Conservation (phyloP, 805 yeast species). For the Wickerhamomyces xylosicus region DNA sequence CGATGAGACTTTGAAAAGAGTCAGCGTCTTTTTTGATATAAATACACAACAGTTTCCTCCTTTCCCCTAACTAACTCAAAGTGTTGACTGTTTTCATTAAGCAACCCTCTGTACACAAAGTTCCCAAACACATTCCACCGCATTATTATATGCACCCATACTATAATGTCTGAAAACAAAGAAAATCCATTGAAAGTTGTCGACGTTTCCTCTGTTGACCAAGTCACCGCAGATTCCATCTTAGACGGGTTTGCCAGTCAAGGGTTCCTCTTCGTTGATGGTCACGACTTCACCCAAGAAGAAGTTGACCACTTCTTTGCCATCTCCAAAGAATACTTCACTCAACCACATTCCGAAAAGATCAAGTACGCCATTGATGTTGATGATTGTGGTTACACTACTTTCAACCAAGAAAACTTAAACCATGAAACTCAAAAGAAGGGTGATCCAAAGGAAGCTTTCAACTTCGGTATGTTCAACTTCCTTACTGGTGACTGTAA, state of each 20-base stretch:
- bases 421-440: slow-evolving; percentile 18
- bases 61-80: no score
- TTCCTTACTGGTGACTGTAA: slow-evolving; percentile 35
- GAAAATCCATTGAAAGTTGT: slow-evolving; percentile 43
- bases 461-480: slow-evolving; percentile 52
- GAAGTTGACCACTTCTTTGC: slow-evolving; percentile 43
- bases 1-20: no score
- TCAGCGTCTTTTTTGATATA: no score
- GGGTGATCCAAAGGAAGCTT: slow-evolving; percentile 62
- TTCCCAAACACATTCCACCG: not conserved
- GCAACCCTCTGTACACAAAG: no score
- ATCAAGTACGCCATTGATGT: slow-evolving; percentile 36
- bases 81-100: no score
- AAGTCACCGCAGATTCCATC: slow-evolving; percentile 37
- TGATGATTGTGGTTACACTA: slow-evolving; percentile 53
- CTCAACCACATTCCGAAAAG: slow-evolving; percentile 41
- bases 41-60: no score
- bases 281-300: slow-evolving; percentile 47
- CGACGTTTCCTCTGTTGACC: slow-evolving; percentile 38
- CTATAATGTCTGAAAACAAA: slow-evolving; percentile 1
- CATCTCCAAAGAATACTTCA: slow-evolving; percentile 40
- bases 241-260: slow-evolving; percentile 51
- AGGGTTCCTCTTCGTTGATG: slow-evolving; percentile 59
- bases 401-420: slow-evolving; percentile 39
- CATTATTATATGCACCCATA: not conserved